A percentile compares a stretch with the other conserved stretches of the same genome.
Conservation (phyloP, 495 filamentous ascomycete species). For the Endocarpon pusillum region DNA sequence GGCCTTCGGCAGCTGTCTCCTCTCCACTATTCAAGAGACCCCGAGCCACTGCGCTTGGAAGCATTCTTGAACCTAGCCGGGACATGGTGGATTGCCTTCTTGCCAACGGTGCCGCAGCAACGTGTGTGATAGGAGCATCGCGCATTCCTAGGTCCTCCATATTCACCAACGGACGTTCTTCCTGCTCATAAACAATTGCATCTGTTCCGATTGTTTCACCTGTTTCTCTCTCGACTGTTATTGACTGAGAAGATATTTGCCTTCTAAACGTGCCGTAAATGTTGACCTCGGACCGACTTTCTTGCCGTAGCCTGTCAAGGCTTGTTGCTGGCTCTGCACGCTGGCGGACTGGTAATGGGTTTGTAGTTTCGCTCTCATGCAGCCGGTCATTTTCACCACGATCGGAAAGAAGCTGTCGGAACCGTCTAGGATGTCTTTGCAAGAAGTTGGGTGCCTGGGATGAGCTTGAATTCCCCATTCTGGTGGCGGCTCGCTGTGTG, state of each 20-base stretch:
- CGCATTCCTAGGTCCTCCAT: slow-evolving; percentile 11
- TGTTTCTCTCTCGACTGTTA: slow-evolving; percentile 3
- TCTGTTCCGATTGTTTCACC: slow-evolving; percentile 5
- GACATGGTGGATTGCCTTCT: slow-evolving; percentile 35
- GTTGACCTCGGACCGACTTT: too few relatives aligned
- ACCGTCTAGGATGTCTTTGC: slow-evolving; percentile 8
- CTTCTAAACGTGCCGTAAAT: slow-evolving; percentile 12
- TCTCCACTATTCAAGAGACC: slow-evolving; percentile 28
- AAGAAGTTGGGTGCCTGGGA: slow-evolving; percentile 7
- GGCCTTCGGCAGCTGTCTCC: slow-evolving; percentile 31
- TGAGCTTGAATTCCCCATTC: slow-evolving; percentile 13
- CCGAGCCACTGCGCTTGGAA: slow-evolving; percentile 31
- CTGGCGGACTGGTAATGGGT: not conserved
- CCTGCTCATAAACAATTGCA: slow-evolving; percentile 13
- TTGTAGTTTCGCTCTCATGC: not conserved
- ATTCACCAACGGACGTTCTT: slow-evolving; percentile 10
- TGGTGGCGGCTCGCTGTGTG: not conserved
- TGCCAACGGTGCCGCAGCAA: slow-evolving; percentile 19
- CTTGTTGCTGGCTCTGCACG: not conserved
- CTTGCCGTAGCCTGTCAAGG: too few relatives aligned
- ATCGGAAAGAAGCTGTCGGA: slow-evolving; percentile 8
- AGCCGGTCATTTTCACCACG: too few relatives aligned
- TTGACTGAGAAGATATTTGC: slow-evolving; percentile 13
- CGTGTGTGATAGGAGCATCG: slow-evolving; percentile 14
- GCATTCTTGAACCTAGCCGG: slow-evolving; percentile 29